These are phyloP conservation scores for Taphrina flavorubra DNA, from an alignment of 1,139 yeast species.

Conservation along the genomic window DNA sequence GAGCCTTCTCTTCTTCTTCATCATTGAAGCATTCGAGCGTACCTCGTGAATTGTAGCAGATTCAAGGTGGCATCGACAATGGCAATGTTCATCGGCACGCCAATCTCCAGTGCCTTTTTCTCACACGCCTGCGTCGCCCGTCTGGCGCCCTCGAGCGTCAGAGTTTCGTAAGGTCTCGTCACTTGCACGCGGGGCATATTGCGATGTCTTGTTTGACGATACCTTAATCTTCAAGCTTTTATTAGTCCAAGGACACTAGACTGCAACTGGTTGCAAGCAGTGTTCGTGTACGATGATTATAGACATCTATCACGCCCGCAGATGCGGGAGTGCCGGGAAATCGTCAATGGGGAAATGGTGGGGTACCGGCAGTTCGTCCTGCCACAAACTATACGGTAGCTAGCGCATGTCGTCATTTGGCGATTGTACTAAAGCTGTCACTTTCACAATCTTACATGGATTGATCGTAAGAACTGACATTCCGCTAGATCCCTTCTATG, in stretches of 20 bases:
- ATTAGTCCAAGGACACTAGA: too few relatives aligned
- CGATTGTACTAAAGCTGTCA: background rate
- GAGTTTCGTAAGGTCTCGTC: constrained; percentile 3
- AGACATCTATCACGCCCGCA: background rate
- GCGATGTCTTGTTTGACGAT: too few relatives aligned
- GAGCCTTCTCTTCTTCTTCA: background rate
- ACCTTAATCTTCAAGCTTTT: too few relatives aligned
- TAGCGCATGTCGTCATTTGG: too few relatives aligned
- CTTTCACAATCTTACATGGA: background rate
- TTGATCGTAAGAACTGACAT: too few relatives aligned
- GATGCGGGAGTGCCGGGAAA: constrained; percentile 4
- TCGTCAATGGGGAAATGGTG: background rate
- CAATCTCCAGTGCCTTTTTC: constrained; percentile 30
- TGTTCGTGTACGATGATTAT: too few relatives aligned
- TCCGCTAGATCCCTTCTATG: too few relatives aligned
- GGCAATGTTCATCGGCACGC: constrained; percentile 40
- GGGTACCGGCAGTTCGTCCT: background rate
- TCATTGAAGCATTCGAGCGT: background rate
- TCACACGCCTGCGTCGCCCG: constrained; percentile 30
- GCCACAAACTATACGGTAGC: too few relatives aligned
- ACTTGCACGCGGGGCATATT: constrained; percentile 15
- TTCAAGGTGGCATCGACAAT: constrained; percentile 33
- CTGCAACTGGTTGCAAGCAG: too few relatives aligned
- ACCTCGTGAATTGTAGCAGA: constrained; percentile 26
- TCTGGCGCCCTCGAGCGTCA: constrained; percentile 36